Conservation (phyloP, 352 stramenopile species). For the Phytophthora fragariae region DNA sequence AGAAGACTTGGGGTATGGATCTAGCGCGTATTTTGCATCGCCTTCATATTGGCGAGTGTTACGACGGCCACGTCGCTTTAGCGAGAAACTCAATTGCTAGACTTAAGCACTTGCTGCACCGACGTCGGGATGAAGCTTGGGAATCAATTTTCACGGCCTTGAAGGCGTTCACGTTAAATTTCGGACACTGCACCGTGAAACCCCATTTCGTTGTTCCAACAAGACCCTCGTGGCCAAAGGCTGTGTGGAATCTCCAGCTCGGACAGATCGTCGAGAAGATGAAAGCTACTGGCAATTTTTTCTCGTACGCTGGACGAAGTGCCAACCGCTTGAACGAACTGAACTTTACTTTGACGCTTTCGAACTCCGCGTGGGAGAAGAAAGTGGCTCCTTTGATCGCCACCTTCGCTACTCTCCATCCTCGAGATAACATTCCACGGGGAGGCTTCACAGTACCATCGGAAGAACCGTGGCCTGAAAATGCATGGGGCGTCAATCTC, state of each 20-base stretch:
- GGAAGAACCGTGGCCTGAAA: constrained; percentile 36
- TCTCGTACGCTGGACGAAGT: constrained; percentile 25
- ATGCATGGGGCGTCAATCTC: constrained; percentile 35
- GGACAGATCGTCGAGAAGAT: constrained; percentile 39
- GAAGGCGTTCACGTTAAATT: constrained; percentile 11
- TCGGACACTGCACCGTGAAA: constrained; percentile 29
- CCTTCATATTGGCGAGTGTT: constrained; percentile 28
- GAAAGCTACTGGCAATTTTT: constrained; percentile 30
- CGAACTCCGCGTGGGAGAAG: constrained; percentile 30
- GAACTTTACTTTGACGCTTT: constrained; percentile 26
- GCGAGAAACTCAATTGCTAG: constrained; percentile 17
- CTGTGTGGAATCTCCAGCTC: constrained; percentile 30
- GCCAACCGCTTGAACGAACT: constrained; percentile 28
- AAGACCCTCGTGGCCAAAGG: constrained; percentile 20
- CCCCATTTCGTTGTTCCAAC: constrained; percentile 31
- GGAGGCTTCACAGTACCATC: constrained; percentile 27
- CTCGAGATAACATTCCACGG: constrained; percentile 25
- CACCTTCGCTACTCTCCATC: constrained; percentile 27
- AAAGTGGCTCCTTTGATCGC: constrained; percentile 35
- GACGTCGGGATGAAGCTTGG: constrained; percentile 33
- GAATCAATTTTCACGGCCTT: constrained; percentile 30
- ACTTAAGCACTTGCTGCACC: constrained; percentile 16
- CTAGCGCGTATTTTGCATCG: constrained; percentile 29
- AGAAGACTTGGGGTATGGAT: constrained; percentile 38
- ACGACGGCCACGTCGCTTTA: constrained; percentile 32